Conservation (phyloP, 2,329 filamentous ascomycete genomes). For the Myriosclerotinia scirpicola region DNA sequence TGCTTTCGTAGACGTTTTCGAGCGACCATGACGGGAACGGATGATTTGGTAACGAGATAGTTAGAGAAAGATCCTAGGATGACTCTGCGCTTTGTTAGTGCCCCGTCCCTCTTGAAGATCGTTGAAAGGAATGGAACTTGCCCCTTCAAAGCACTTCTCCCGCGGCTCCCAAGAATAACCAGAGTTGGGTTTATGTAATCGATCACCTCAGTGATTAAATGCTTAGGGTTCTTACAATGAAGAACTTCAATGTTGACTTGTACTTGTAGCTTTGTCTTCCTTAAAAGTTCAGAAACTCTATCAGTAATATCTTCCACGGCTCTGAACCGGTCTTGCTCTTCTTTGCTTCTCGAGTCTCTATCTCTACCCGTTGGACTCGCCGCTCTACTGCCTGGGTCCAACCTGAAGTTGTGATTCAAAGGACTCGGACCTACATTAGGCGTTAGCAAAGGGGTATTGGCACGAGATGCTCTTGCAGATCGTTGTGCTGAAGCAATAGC, state of each 20-base stretch:
- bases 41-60: conserved; percentile 95
- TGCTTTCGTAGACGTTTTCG: conserved; percentile 86
- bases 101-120: conserved; percentile 14
- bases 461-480: conserved; percentile 33
- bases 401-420: conserved; percentile 30
- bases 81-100: conserved; percentile 58
- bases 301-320: conserved; percentile 84
- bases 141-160: conserved; percentile 90
- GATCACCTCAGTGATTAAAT: conserved; percentile 96
- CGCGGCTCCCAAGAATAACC: conserved; percentile 88
- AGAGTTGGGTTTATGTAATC: conserved; percentile 88
- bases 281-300: conserved; percentile 77
- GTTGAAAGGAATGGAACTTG: conserved; percentile 46
- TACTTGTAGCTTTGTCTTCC: conserved; percentile 90
- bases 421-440: conserved; percentile 30
- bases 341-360: conserved; percentile 52
- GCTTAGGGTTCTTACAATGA: conserved; percentile 96
- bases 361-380: conserved; percentile 46
- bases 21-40: conserved; percentile 96
- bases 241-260: conserved; percentile 93
- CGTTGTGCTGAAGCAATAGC: conserved; percentile 60
- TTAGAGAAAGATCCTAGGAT: conserved; percentile 96
- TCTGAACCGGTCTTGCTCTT: conserved; percentile 76
- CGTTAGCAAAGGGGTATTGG: conserved; percentile 32
- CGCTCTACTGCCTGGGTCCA: conserved; percentile 32